These are phyloP conservation scores for Scalesia atractyloides DNA, from an alignment of 129 eudicot genomes.

Conservation along the genomic window DNA sequence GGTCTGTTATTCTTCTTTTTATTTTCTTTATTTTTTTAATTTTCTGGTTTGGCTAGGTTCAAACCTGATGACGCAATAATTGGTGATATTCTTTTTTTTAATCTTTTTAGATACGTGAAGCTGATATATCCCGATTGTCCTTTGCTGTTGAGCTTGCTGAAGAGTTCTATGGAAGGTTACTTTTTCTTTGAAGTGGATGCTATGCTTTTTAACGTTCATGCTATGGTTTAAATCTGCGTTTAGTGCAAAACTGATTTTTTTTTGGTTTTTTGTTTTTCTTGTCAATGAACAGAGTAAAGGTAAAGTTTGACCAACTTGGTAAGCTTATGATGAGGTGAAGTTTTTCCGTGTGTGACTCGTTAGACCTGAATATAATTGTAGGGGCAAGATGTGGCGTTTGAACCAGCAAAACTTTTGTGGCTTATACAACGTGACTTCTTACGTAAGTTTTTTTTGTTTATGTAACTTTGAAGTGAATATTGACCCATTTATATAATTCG, in stretches of 20 bases:
- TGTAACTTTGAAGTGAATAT: background rate
- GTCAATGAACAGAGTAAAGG: slow-evolving; percentile 76
- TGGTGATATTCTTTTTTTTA: background rate
- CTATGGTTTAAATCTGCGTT: background rate
- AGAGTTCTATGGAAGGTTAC: slow-evolving; percentile 96
- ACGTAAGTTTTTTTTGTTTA: slow-evolving; percentile 54
- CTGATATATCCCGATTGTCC: slow-evolving; percentile 94
- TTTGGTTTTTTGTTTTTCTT: background rate
- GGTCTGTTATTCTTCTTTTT: background rate
- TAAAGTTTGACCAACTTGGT: slow-evolving; percentile 28
- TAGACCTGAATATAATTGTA: slow-evolving; percentile 13
- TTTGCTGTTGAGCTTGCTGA: slow-evolving; percentile 99
- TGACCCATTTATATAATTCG: background rate
- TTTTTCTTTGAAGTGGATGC: slow-evolving; percentile 11
- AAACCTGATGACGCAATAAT: background rate
- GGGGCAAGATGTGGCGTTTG: slow-evolving; percentile 99
- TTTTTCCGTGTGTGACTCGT: slow-evolving; percentile 6
- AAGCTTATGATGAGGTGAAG: background rate
- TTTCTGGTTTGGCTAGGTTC: background rate
- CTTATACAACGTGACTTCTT: slow-evolving; percentile 92
- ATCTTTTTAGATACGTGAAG: slow-evolving; percentile 82
- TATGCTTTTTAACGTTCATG: background rate
- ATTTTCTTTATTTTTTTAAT: background rate
- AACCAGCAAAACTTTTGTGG: slow-evolving; percentile 96
- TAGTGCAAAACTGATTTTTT: slow-evolving; percentile 31